Percentiles rank a stretch among this genome's conserved stretches.
Evolutionary conservation across 1,284 basidiomycete species (phyloP).

Genomic region (Boletus albobrunnescens): DNA sequence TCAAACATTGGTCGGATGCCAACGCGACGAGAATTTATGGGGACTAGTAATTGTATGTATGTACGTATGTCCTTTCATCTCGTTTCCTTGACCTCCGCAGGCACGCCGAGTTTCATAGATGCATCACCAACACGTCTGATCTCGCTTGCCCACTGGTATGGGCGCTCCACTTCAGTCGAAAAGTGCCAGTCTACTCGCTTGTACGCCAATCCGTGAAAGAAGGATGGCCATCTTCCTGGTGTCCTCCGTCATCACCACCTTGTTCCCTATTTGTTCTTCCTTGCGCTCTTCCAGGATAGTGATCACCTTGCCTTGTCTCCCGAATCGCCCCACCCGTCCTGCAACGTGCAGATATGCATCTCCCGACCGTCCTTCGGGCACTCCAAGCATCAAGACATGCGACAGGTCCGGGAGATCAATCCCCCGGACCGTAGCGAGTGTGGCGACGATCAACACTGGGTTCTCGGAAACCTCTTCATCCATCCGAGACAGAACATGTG

Average conservation of each 20-base stretch:
- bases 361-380: conserved; percentile 48
- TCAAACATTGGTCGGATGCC: neutral
- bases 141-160: neutral
- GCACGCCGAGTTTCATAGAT: conserved; percentile 28
- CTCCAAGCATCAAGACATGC: conserved; percentile 70
- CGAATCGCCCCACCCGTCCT: conserved; percentile 74
- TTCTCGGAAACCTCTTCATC: conserved; percentile 36
- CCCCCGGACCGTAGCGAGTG: conserved; percentile 63
- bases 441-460: conserved; percentile 64
- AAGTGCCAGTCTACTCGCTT: conserved; percentile 36
- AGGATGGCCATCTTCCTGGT: conserved; percentile 44
- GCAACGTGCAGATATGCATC: conserved; percentile 68
- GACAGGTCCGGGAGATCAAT: conserved; percentile 66
- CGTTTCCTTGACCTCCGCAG: conserved; percentile 19
- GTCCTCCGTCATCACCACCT: conserved; percentile 35
- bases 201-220: conserved; percentile 44
- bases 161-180: conserved; percentile 39
- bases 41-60: neutral
- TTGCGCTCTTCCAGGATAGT: conserved; percentile 46
- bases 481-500: conserved; percentile 38
- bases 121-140: conserved; percentile 4
- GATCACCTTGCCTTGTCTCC: conserved; percentile 59
- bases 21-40: neutral
- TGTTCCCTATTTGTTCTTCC: conserved; percentile 29
- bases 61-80: conserved; percentile 1